Evolutionary conservation across 2,329 filamentous ascomycete genomes (phyloP).

Genomic region (Colletotrichum higginsianum): DNA sequence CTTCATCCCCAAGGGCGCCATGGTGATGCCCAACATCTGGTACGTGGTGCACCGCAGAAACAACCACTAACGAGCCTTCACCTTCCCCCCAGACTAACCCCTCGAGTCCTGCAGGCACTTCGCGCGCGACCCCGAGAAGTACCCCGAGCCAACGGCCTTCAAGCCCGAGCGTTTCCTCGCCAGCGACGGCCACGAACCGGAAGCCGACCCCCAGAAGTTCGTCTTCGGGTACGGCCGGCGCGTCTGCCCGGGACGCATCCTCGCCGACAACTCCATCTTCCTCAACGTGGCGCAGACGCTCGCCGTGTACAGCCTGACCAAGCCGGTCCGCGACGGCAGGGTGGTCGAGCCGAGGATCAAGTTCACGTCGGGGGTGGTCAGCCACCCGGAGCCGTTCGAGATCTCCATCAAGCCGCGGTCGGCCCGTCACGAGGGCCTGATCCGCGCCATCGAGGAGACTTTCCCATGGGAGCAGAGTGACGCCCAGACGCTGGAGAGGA

Average conservation of each 20-base stretch:
- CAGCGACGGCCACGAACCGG: conserved; percentile 25
- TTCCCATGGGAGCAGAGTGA: conserved; percentile 42
- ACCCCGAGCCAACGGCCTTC: conserved; percentile 60
- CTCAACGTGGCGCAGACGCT: conserved; percentile 58
- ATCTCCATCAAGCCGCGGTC: conserved; percentile 37
- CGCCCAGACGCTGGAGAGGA: conserved; percentile 4
- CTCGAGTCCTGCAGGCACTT: conserved; percentile 20
- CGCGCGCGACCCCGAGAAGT: conserved; percentile 76
- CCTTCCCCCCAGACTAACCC: not conserved
- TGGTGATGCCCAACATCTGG: conserved; percentile 46
- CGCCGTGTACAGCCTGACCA: conserved; percentile 60
- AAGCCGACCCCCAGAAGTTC: conserved; percentile 40
- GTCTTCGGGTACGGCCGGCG: conserved; percentile 45
- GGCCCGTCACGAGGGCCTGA: conserved; percentile 35
- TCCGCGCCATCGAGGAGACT: conserved; percentile 29
- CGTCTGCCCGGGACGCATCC: conserved; percentile 44
- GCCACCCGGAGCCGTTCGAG: conserved; percentile 36
- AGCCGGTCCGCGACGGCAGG: conserved; percentile 52
- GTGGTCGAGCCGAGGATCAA: conserved; percentile 48
- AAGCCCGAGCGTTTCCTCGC: conserved; percentile 53
- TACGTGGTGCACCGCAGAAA: conserved; percentile 47
- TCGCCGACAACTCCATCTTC: conserved; percentile 44
- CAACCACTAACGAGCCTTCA: no score
- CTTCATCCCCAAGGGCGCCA: conserved; percentile 37
- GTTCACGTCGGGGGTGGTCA: conserved; percentile 31